phyloP scores from a whole-genome alignment of 2,329 filamentous ascomycete genomes.

The Huntiella savannae region DNA sequence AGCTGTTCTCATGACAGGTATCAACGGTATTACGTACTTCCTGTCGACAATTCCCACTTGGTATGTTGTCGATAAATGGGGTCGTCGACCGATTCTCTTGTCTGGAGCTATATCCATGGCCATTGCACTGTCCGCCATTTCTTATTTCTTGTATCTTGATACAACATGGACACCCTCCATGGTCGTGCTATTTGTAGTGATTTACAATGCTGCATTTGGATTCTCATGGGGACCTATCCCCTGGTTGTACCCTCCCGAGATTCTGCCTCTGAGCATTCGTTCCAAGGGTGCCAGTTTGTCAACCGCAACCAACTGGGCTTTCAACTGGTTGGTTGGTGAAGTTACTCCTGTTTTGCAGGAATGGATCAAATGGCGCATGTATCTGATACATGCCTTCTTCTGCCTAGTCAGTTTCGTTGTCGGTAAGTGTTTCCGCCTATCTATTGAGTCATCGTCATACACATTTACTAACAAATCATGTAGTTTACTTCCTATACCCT shows the following conservation, averaged over 20 bases:
- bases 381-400: constrained; percentile 91
- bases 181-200: constrained; percentile 90
- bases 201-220: constrained; percentile 94
- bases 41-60: constrained; percentile 86
- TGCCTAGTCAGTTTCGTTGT: constrained; percentile 89
- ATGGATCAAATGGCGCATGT: constrained; percentile 81
- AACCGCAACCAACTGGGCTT: constrained; percentile 93
- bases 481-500: constrained; percentile 94
- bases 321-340: constrained; percentile 93
- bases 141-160: constrained; percentile 87
- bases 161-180: constrained; percentile 57
- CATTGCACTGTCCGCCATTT: constrained; percentile 70
- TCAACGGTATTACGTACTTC: constrained; percentile 81
- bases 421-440: constrained; percentile 40
- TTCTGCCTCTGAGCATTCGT: constrained; percentile 84
- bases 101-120: constrained; percentile 82
- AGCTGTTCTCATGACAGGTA: constrained; percentile 90
- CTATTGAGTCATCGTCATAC: neutral
- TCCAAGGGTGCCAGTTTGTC: constrained; percentile 94
- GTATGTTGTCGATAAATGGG: constrained; percentile 90
- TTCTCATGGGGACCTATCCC: constrained; percentile 93
- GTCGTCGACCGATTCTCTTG: constrained; percentile 71
- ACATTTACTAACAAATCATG: neutral
- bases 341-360: constrained; percentile 88
- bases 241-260: constrained; percentile 98